These are phyloP conservation scores for Crithidia fasciculata DNA, from an alignment of 208 protist genomes.

Conservation along the genomic window DNA sequence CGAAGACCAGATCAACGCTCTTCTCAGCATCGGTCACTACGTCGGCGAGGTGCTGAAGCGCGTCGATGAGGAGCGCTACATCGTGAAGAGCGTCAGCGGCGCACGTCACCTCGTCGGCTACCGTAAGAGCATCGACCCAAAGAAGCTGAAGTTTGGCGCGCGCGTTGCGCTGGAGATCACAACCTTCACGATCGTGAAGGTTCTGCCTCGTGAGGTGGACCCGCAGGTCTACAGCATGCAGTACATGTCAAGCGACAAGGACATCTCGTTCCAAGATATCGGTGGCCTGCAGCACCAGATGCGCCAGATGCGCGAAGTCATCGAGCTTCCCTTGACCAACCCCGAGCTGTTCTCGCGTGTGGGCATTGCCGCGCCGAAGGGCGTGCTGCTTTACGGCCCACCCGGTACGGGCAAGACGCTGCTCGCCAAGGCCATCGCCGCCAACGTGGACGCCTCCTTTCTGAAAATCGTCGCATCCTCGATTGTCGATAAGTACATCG, in stretches of 20 bases:
- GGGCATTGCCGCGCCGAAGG: slow-evolving; percentile 99
- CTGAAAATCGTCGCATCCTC: slow-evolving; percentile 98
- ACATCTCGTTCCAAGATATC: slow-evolving; percentile 95
- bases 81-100: slow-evolving; percentile 99
- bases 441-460: slow-evolving; percentile 98
- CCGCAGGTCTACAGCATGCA: slow-evolving; percentile 99
- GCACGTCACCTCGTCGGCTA: slow-evolving; percentile 99
- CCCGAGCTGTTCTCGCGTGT: slow-evolving; percentile 99
- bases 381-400: slow-evolving; percentile 99
- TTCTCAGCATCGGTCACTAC: slow-evolving; percentile 99
- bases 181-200: slow-evolving; percentile 99
- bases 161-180: slow-evolving; percentile 99
- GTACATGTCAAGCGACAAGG: slow-evolving; percentile 95
- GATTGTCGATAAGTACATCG: slow-evolving; percentile 99
- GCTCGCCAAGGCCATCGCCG: slow-evolving; percentile 98
- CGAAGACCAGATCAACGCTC: slow-evolving; percentile 98
- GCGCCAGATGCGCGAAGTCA: slow-evolving; percentile 98
- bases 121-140: slow-evolving; percentile 94
- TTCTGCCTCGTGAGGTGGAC: slow-evolving; percentile 98
- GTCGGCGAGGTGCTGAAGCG: slow-evolving; percentile 99
- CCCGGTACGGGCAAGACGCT: slow-evolving; percentile 97
- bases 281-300: slow-evolving; percentile 99
- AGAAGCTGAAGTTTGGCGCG: slow-evolving; percentile 94
- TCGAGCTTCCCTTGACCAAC: slow-evolving; percentile 99
- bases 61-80: slow-evolving; percentile 94